Evolutionary conservation across 2,329 filamentous ascomycete species (phyloP).

Genomic region (Penicillium sp.): DNA sequence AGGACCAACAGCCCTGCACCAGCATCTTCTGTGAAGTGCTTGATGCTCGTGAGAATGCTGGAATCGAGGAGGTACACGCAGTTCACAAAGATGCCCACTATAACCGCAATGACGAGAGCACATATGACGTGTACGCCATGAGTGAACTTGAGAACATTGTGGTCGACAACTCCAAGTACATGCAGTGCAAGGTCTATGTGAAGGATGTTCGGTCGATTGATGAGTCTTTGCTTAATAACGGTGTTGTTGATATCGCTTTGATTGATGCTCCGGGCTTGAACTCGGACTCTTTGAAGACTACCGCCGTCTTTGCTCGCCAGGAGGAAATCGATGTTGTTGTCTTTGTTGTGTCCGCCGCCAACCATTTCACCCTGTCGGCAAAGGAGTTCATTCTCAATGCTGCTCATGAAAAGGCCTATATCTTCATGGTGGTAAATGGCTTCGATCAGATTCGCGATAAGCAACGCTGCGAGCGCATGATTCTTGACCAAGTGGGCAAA

Average conservation of each 20-base stretch:
- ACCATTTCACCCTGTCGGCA: conserved; percentile 97
- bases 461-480: conserved; percentile 85
- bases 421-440: conserved; percentile 98
- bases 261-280: conserved; percentile 97
- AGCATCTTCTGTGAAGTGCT: conserved; percentile 98
- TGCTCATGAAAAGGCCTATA: conserved; percentile 94
- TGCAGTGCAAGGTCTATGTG: conserved; percentile 96
- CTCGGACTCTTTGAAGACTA: conserved; percentile 94
- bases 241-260: conserved; percentile 94
- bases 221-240: conserved; percentile 93
- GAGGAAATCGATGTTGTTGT: conserved; percentile 99
- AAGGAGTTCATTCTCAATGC: conserved; percentile 97
- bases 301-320: conserved; percentile 92
- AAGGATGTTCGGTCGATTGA: conserved; percentile 86
- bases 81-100: conserved; percentile 80
- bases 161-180: conserved; percentile 81
- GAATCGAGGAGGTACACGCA: conserved; percentile 92
- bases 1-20: conserved; percentile 97
- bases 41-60: conserved; percentile 85
- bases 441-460: conserved; percentile 94
- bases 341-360: conserved; percentile 95
- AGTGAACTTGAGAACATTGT: conserved; percentile 84
- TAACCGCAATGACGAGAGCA: conserved; percentile 87
- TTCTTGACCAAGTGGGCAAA: conserved; percentile 81
- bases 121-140: conserved; percentile 83